Evolutionary conservation across 208 protist species (phyloP), one percentile per base, ranked within the genome.

Genomic region (Crithidia acanthocephali): DNA sequence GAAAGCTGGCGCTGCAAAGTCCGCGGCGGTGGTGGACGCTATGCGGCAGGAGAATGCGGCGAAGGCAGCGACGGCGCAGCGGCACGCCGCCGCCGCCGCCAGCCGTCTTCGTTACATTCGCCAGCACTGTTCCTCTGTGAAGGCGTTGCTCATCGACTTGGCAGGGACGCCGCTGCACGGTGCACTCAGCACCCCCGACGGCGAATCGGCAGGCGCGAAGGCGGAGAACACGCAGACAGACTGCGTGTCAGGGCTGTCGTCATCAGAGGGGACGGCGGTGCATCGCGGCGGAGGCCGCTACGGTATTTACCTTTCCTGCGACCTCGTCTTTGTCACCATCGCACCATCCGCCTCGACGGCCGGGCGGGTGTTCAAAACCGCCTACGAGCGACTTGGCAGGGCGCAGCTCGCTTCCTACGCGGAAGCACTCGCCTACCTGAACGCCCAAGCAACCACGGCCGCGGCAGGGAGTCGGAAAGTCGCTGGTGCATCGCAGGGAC

Each of bases 221-320:
- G 4, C 32, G 55, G 0, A 5, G 55, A 40, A 33, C 32, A 27
- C 23, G 13, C 8, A 25, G 23, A 20, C 11, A 35, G n/a, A n/a
- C n/a, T n/a, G n/a, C n/a, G n/a, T n/a, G n/a, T n/a, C n/a, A n/a
- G n/a, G n/a, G n/a, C n/a, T n/a, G n/a, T n/a, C 18, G 7, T 11
- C 4, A 57, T 9, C 7, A 23, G 55, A 1, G 37, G 40, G 22
- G 20, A 23, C 30, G 23, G 23, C 30, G 3, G 59, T 65, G 23
- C 53, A 65, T 44, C 37, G 59, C 16, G 59, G 59, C 18, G 59
- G 57, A 33, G 57, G 56, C 10, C 74, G 74, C 13, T 81, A 75
- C 74, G 78, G 78, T 13, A 61, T 80, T 0, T 87, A 84, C 42
- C 32, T 87, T 20, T 84, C 83, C 20, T 67, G 59, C 18, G 68